Percentiles rank a stretch among this genome's conserved stretches.
Evolutionary conservation across 805 yeast species (phyloP).

Genomic region (Yarrowia keelungensis): DNA sequence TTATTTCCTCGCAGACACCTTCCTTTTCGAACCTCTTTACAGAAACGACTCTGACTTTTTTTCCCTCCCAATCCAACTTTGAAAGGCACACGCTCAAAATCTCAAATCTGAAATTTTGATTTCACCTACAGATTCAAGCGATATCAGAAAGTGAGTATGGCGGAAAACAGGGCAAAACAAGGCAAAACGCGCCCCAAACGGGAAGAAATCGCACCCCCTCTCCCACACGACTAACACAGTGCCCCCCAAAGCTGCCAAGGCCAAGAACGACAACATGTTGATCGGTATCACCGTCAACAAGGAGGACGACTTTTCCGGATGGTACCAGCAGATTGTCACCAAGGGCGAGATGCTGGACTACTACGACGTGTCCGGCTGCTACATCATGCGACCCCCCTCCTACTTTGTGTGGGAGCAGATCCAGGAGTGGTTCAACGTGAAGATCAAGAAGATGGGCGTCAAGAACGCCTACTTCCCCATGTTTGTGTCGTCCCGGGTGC

Average conservation of each 20-base stretch:
- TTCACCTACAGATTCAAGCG: conserved; percentile 4
- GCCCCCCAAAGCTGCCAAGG: conserved; percentile 48
- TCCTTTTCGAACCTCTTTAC: conserved; percentile 23
- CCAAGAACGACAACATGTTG: conserved; percentile 54
- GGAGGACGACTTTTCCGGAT: conserved; percentile 87
- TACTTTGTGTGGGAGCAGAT: conserved; percentile 94
- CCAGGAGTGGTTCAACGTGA: conserved; percentile 81
- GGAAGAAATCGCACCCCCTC: background rate
- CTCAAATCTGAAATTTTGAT: conserved; percentile 34
- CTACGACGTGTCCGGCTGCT: conserved; percentile 98
- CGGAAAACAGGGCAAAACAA: background rate
- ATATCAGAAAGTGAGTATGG: conserved; percentile 21
- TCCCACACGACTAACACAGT: conserved; percentile 1
- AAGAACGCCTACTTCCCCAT: conserved; percentile 97
- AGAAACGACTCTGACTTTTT: conserved; percentile 1
- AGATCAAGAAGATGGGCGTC: conserved; percentile 88
- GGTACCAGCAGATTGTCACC: conserved; percentile 96
- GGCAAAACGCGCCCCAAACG: background rate
- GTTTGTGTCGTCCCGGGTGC: conserved; percentile 91
- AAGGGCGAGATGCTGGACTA: conserved; percentile 99
- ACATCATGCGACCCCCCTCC: conserved; percentile 95
- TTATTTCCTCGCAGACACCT: conserved; percentile 28
- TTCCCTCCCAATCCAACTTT: conserved; percentile 22
- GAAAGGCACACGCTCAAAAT: conserved; percentile 33
- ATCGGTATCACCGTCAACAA: conserved; percentile 97